These are phyloP conservation scores for Telfairia occidentalis DNA, from an alignment of 331 rosid genomes.

Conservation along the genomic window DNA sequence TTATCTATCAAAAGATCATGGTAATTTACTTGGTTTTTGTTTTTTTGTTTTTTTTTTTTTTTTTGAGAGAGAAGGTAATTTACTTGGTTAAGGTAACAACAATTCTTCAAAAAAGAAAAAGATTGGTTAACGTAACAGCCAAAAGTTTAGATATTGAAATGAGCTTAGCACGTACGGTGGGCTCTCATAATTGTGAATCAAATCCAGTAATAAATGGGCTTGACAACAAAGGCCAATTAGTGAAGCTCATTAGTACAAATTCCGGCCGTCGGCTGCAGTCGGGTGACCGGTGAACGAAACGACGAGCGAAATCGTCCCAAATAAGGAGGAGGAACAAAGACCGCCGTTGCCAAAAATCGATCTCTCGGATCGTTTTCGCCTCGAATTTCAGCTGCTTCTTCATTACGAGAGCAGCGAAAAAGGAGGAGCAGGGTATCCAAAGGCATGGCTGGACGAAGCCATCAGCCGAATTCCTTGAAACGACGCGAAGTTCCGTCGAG, in stretches of 20 bases:
- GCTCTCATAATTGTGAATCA: neutral
- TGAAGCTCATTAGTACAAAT: neutral
- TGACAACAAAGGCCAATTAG: neutral
- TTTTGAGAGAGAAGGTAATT: no score
- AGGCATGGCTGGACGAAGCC: slow-evolving; percentile 36
- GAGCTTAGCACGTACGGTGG: no score
- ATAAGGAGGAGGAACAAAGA: neutral
- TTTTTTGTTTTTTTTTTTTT: no score
- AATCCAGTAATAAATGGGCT: neutral
- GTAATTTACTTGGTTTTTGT: no score
- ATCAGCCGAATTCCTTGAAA: slow-evolving; percentile 1
- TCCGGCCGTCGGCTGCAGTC: neutral
- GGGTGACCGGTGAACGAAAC: neutral
- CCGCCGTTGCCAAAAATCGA: neutral
- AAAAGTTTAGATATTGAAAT: no score
- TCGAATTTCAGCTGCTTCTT: neutral
- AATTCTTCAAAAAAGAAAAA: no score
- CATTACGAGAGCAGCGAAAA: neutral
- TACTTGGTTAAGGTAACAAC: no score
- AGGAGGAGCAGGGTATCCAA: neutral
- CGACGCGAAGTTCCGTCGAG: slow-evolving; percentile 7
- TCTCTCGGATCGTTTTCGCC: neutral
- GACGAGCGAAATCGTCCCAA: slow-evolving; percentile 1
- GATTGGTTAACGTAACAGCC: no score
- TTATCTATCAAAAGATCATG: no score